Conservation (phyloP, 371 early-diverging fungal species). For the Coemansia sp. region DNA sequence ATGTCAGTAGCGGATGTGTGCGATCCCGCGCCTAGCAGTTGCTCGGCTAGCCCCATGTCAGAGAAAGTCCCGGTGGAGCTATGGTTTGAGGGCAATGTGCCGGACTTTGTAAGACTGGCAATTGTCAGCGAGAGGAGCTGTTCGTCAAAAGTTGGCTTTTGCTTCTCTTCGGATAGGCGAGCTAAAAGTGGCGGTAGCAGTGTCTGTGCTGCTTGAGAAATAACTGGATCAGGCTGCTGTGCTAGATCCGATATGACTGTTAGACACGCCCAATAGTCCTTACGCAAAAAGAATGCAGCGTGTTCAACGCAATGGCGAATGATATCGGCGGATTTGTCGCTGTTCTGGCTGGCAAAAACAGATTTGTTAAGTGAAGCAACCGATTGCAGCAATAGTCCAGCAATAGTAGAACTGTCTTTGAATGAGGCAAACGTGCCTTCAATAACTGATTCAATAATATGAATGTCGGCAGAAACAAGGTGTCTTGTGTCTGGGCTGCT, state of each 20-base stretch:
- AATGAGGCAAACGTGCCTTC: constrained; percentile 31
- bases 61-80: neutral
- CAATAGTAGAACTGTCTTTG: constrained; percentile 4
- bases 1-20: constrained; percentile 27
- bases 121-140: constrained; percentile 16
- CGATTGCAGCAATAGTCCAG: constrained; percentile 20
- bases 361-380: constrained; percentile 4
- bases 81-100: neutral
- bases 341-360: neutral
- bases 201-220: constrained; percentile 16
- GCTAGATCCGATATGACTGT: constrained; percentile 23
- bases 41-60: constrained; percentile 47
- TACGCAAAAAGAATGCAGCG: constrained; percentile 9
- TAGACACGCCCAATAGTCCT: constrained; percentile 36
- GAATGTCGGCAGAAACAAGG: constrained; percentile 19
- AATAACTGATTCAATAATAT: constrained; percentile 25
- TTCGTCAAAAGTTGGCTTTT: constrained; percentile 7
- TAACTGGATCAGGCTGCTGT: neutral
- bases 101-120: constrained; percentile 16
- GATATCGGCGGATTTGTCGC: neutral
- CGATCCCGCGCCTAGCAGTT: constrained; percentile 30
- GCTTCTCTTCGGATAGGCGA: constrained; percentile 25
- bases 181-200: constrained; percentile 24
- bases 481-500: constrained; percentile 18
- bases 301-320: constrained; percentile 3